Evolutionary conservation across 345 rosid species (phyloP).

Genomic region (Lepidium didymum): DNA sequence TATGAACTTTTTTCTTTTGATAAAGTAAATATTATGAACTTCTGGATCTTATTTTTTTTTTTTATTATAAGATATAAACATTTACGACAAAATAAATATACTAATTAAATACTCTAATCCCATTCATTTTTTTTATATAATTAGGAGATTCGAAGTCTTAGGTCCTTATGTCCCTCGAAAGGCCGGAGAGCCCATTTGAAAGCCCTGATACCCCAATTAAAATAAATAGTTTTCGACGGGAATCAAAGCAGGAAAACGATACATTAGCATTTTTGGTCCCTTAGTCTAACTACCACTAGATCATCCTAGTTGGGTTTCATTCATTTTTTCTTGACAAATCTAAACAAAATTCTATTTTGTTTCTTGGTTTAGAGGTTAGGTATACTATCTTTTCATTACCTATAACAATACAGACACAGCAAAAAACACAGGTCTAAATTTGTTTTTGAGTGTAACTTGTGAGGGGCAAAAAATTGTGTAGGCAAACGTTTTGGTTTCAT

Average conservation of each 20-base stretch:
- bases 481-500: background rate
- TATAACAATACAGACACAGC: background rate
- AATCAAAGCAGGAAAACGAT: too few relatives aligned
- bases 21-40: background rate
- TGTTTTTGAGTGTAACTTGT: constrained; percentile 1
- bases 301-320: too few relatives aligned
- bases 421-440: background rate
- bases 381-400: constrained; percentile 9
- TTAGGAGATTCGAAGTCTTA: too few relatives aligned
- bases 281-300: too few relatives aligned
- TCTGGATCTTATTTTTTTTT: background rate
- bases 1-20: background rate
- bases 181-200: too few relatives aligned
- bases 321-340: background rate
- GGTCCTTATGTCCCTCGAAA: too few relatives aligned
- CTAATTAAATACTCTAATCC: too few relatives aligned
- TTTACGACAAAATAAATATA: too few relatives aligned
- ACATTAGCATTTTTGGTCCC: too few relatives aligned
- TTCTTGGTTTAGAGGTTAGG: background rate
- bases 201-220: too few relatives aligned
- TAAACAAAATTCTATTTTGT: background rate
- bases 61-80: background rate
- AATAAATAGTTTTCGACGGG: too few relatives aligned
- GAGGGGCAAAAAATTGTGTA: background rate
- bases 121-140: too few relatives aligned